A percentile compares a stretch with the other conserved stretches of the same genome.
Evolutionary conservation across 1,139 yeast genomes (phyloP).

Genomic region (Geotrichum citri-aurantii): DNA sequence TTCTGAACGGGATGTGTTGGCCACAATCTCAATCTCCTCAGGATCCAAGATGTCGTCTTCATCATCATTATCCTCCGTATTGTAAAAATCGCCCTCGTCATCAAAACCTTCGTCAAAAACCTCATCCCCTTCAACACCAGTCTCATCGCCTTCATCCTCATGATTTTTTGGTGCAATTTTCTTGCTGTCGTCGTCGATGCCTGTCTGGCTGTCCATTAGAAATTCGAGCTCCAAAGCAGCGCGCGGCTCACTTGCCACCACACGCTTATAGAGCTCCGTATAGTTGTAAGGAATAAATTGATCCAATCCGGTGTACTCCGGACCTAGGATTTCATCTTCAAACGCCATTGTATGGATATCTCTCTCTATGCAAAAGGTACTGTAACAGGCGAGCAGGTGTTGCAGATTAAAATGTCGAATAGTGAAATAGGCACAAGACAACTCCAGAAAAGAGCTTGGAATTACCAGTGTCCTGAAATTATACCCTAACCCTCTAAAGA

Average conservation of each 20-base stretch:
- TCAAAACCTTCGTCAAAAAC: background rate
- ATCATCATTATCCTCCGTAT: background rate
- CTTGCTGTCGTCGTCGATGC: background rate
- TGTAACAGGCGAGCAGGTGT: background rate
- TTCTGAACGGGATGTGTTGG: background rate
- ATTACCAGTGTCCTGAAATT: background rate
- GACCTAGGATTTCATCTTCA: conserved; percentile 13
- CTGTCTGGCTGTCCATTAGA: background rate
- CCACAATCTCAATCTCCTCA: background rate
- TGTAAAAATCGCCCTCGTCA: background rate
- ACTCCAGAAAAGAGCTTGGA: background rate
- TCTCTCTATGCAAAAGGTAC: background rate
- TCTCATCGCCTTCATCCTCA: background rate
- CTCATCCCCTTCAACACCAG: background rate
- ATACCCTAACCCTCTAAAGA: background rate
- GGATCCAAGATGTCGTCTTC: background rate
- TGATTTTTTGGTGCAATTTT: background rate
- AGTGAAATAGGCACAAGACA: background rate
- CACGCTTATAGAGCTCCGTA: background rate
- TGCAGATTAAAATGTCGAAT: background rate
- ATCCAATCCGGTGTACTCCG: conserved; percentile 7
- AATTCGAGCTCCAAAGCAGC: conserved; percentile 12
- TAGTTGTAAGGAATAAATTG: conserved; percentile 4
- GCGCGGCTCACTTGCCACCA: conserved; percentile 11
- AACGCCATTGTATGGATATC: conserved; percentile 4